These are phyloP conservation scores for Marvania coccoides DNA, from an alignment of 139 green algal genomes.

Conservation along the genomic window DNA sequence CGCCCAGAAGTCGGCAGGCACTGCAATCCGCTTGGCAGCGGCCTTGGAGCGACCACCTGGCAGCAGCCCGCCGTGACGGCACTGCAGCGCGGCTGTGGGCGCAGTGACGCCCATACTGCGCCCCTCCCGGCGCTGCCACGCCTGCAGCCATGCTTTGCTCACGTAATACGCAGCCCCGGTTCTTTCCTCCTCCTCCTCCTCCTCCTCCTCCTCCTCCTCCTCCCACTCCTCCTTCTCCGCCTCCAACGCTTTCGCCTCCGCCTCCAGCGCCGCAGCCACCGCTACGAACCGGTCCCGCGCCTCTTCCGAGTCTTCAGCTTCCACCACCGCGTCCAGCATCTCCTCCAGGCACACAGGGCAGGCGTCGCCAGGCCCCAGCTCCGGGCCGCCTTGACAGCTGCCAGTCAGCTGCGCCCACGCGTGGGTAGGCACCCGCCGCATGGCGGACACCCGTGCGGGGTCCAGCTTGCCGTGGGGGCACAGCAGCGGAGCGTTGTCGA, in stretches of 20 bases:
- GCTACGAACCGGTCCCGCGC: constrained; percentile 9
- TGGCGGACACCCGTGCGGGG: constrained; percentile 26
- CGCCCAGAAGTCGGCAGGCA: constrained; percentile 37
- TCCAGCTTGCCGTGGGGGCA: constrained; percentile 49
- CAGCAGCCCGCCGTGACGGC: constrained; percentile 46
- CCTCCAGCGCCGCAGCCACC: constrained; percentile 4
- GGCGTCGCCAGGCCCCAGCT: constrained; percentile 12
- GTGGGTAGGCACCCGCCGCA: constrained; percentile 15
- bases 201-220: background rate
- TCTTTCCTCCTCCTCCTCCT: background rate
- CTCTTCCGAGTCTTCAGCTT: background rate
- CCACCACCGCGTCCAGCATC: constrained; percentile 13
- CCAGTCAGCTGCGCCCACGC: constrained; percentile 20
- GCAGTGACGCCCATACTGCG: constrained; percentile 15
- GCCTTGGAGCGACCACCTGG: constrained; percentile 19
- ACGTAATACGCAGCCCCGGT: background rate
- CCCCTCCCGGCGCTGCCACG: constrained; percentile 13
- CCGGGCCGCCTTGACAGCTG: constrained; percentile 18
- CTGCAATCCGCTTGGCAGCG: constrained; percentile 17
- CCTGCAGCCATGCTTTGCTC: constrained; percentile 12
- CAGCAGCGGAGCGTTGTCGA: constrained; percentile 45
- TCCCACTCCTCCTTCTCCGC: background rate
- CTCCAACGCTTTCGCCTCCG: background rate
- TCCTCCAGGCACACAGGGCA: constrained; percentile 36
- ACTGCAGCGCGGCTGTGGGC: constrained; percentile 42